A percentile compares a stretch with the other conserved stretches of the same genome.
Evolutionary conservation across 2,329 filamentous ascomycete genomes (phyloP).

Genomic region (Ceratocystis variospora): DNA sequence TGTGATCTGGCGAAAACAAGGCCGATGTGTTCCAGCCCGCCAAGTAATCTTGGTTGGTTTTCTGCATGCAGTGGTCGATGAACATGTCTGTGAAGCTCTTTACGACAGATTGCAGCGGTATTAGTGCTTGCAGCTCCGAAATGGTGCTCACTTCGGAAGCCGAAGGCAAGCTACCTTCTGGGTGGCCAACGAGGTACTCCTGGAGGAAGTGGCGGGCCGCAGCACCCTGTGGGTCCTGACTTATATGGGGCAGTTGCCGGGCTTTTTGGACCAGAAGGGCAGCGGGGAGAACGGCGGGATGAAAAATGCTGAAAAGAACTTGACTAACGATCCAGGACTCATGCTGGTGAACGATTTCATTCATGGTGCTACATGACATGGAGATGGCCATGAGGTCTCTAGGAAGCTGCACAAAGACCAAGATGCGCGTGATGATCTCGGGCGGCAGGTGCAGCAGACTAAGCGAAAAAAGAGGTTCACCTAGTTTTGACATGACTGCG

Average conservation of each 20-base stretch:
- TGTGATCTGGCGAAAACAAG: constrained; percentile 3
- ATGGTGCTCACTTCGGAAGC: background rate
- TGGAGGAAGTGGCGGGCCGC: background rate
- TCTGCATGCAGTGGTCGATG: background rate
- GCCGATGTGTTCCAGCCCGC: constrained; percentile 6
- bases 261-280: constrained; percentile 11
- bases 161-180: background rate
- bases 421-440: constrained; percentile 8
- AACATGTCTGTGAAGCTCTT: background rate
- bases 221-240: background rate
- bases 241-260: constrained; percentile 1
- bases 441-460: constrained; percentile 5
- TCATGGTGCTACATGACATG: background rate
- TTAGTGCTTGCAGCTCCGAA: background rate
- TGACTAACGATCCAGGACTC: constrained; percentile 5
- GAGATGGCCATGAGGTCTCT: constrained; percentile 8
- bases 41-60: background rate
- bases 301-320: background rate
- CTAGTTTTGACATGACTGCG: background rate
- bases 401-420: background rate
- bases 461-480: background rate
- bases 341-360: background rate
- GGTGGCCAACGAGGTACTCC: background rate
- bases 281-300: background rate
- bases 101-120: constrained; percentile 5